phyloP scores from a whole-genome alignment of 2,329 filamentous ascomycete species.

The Beauveria sp. region DNA sequence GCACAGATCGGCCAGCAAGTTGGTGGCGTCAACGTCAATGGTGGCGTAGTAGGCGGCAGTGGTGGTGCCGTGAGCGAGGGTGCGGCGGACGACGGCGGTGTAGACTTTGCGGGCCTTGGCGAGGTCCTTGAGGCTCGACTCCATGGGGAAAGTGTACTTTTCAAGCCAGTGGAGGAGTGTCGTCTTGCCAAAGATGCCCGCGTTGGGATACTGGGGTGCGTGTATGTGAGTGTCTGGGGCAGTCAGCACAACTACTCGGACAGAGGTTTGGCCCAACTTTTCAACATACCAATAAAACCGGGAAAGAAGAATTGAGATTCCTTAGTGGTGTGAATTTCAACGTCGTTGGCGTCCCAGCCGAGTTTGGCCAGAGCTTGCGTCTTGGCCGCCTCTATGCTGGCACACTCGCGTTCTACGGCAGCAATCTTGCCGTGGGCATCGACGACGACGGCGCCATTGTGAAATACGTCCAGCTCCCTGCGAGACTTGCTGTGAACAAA shows the following conservation, averaged over 20 bases:
- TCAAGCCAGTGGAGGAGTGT: slow-evolving; percentile 91
- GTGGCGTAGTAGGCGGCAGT: slow-evolving; percentile 94
- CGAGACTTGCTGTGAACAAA: slow-evolving; percentile 47
- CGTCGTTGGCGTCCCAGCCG: slow-evolving; percentile 35
- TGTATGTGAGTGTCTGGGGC: slow-evolving; percentile 84
- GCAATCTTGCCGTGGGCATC: slow-evolving; percentile 42
- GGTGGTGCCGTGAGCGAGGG: slow-evolving; percentile 84
- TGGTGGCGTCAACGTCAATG: slow-evolving; percentile 79
- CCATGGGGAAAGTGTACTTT: slow-evolving; percentile 91
- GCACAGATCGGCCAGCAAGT: slow-evolving; percentile 80
- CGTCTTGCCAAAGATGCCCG: slow-evolving; percentile 85
- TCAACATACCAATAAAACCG: slow-evolving; percentile 61
- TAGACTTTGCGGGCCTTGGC: slow-evolving; percentile 65
- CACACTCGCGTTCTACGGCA: slow-evolving; percentile 33
- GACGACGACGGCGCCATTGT: slow-evolving; percentile 45
- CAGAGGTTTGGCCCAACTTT: neutral
- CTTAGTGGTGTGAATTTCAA: slow-evolving; percentile 28
- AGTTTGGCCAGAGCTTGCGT: slow-evolving; percentile 31
- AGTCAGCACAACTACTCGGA: neutral
- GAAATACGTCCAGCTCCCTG: slow-evolving; percentile 42
- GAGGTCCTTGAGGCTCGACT: slow-evolving; percentile 62
- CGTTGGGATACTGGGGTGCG: slow-evolving; percentile 90
- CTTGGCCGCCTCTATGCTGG: slow-evolving; percentile 22
- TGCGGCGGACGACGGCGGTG: slow-evolving; percentile 67
- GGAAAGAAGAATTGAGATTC: slow-evolving; percentile 72